Conservation (phyloP, 108 stramenopile genomes). For the Skeletonema potamos region DNA sequence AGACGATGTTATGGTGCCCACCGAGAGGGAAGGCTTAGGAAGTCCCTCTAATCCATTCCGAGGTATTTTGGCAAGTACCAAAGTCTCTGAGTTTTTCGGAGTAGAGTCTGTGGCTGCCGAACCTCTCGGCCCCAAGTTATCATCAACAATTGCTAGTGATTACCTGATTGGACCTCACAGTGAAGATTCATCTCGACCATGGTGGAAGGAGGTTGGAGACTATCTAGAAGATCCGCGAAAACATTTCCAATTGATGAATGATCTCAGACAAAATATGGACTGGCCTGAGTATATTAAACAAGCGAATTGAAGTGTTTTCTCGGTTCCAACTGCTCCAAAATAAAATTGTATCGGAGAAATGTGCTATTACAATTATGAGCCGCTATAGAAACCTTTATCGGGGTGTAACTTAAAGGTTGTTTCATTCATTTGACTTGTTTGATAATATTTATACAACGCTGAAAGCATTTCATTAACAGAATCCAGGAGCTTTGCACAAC, state of each 20-base stretch:
- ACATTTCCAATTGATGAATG: conserved; percentile 83
- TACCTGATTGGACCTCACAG: conserved; percentile 14
- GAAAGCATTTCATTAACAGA: conserved; percentile 1
- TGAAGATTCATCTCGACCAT: conserved; percentile 42
- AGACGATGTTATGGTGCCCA: not conserved
- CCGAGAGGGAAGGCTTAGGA: conserved; percentile 44
- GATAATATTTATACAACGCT: not conserved
- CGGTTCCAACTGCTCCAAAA: not conserved
- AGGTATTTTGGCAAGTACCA: conserved; percentile 83
- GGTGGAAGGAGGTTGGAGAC: conserved; percentile 89
- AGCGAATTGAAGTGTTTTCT: not conserved
- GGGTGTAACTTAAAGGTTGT: conserved; percentile 1
- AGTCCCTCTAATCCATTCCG: conserved; percentile 71
- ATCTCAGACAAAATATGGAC: conserved; percentile 68
- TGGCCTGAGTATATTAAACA: conserved; percentile 76
- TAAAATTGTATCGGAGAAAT: not conserved
- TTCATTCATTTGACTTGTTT: not conserved
- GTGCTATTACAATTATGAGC: not conserved
- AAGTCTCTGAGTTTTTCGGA: conserved; percentile 81
- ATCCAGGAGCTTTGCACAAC: conserved; percentile 30
- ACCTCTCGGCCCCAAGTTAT: conserved; percentile 36
- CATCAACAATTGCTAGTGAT: conserved; percentile 23
- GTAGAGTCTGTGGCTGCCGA: conserved; percentile 89
- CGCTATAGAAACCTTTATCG: not conserved
- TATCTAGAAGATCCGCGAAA: conserved; percentile 86